Evolutionary conservation across 495 filamentous ascomycete genomes (phyloP), one percentile per base, ranked within the genome.

Genomic region (Hyaloscypha variabilis): DNA sequence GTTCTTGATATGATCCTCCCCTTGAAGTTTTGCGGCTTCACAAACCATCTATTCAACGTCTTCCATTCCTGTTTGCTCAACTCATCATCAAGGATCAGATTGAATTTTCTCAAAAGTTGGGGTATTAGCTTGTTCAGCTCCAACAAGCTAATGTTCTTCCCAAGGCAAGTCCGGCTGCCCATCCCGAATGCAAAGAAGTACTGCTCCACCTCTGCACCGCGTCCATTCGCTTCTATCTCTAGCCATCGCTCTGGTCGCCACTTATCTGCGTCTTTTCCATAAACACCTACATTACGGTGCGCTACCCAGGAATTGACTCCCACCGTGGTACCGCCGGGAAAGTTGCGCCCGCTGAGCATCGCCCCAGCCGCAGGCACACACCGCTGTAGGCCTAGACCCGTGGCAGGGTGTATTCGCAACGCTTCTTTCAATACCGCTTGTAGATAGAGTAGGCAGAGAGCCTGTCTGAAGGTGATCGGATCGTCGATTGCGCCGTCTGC

Each of bases 371-470:
- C 69, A 2, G 83, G 87, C 0, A 89, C 83, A 36, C 84, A 75
- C 1, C 86, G 81, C 63, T 86, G 81, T 6, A 88, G 74, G 2
- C 79, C 72, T 19, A 86, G 73, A 0, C 79, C 78, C 0, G 80
- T 74, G 0, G 81, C 79, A 0, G 88, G 84, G 69, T 87, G 81
- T 2, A 88, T 51, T 1, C 88, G 83, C 71, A 90, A 75, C 0
- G 78, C 77, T 70, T 91, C 89, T 58, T 88, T 84, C 63, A 91
- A 79, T 17, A 84, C 81, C 0, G 88, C 85, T 46, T 85, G 82
- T 11, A 90, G 79, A 65, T 89, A 91, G 1, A 78, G 81, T n/a
- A 90, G 73, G 0, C 77, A 74, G 34, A 83, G 80, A 26, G 74
- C 80, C 46, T 83, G 78, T 57, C 79, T 78, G 65, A 82, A 84